phyloP scores from a whole-genome alignment of 2,329 filamentous ascomycete species.

The Pseudogymnoascus sp. region DNA sequence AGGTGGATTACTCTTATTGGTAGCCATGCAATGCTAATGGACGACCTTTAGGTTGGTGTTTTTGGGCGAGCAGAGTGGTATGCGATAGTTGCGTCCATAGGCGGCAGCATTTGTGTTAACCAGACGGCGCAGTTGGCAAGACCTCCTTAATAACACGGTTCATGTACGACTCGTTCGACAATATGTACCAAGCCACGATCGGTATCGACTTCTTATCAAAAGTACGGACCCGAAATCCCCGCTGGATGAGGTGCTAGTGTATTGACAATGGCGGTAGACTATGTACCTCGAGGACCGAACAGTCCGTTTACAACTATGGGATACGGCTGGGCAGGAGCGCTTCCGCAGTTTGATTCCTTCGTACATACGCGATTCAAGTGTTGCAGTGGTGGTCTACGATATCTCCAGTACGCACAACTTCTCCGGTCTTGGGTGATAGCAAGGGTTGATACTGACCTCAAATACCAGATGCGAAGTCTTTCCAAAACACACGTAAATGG shows the following conservation, averaged over 20 bases:
- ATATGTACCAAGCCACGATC: constrained; percentile 98
- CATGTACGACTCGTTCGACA: constrained; percentile 99
- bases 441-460: constrained; percentile 19
- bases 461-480: constrained; percentile 72
- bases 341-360: constrained; percentile 96
- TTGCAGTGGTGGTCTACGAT: constrained; percentile 97
- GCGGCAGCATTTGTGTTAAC: constrained; percentile 18
- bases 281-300: constrained; percentile 99
- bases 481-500: constrained; percentile 99
- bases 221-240: constrained; percentile 42
- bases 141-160: constrained; percentile 97
- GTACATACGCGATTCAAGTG: constrained; percentile 96
- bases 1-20: constrained; percentile 25
- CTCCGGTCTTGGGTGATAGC: neutral
- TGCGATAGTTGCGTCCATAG: constrained; percentile 28
- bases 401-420: constrained; percentile 62
- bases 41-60: constrained; percentile 71
- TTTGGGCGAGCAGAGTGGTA: constrained; percentile 97
- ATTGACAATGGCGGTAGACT: constrained; percentile 47
- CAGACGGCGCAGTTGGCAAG: constrained; percentile 70
- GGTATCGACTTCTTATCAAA: constrained; percentile 99
- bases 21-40: neutral
- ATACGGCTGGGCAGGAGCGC: constrained; percentile 94
- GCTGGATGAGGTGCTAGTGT: constrained; percentile 18
- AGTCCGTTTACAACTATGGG: constrained; percentile 94